Percentiles rank a stretch among this genome's conserved stretches.
Evolutionary conservation across 2,329 filamentous ascomycete species (phyloP).

Genomic region (Venturia pyrina): DNA sequence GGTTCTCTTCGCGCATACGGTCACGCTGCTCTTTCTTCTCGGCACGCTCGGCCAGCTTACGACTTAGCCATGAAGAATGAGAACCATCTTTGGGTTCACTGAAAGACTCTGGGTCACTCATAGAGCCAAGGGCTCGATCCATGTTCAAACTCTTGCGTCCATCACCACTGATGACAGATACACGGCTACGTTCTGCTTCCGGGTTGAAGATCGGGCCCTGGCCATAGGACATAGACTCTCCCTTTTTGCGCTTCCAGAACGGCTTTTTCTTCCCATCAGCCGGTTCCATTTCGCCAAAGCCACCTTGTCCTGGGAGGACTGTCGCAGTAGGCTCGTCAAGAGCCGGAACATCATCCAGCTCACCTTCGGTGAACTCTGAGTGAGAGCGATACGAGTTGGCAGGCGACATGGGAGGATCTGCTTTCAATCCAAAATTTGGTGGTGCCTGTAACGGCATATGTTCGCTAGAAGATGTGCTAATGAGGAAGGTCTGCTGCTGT

Average conservation of each 20-base stretch:
- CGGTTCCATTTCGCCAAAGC: neutral
- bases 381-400: slow-evolving; percentile 11
- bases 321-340: slow-evolving; percentile 1
- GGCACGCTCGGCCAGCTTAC: slow-evolving; percentile 9
- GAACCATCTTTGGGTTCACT: neutral
- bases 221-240: slow-evolving; percentile 5
- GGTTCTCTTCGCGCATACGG: neutral
- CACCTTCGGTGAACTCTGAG: slow-evolving; percentile 9
- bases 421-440: neutral
- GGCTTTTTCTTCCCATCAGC: neutral
- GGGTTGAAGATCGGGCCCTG: neutral
- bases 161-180: slow-evolving; percentile 10
- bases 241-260: slow-evolving; percentile 12
- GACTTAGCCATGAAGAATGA: neutral
- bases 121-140: slow-evolving; percentile 1
- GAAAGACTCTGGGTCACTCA: slow-evolving; percentile 10
- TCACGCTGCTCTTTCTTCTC: slow-evolving; percentile 11
- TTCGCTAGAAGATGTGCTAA: neutral
- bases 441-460: slow-evolving; percentile 7
- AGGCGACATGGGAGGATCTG: slow-evolving; percentile 8
- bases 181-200: slow-evolving; percentile 8
- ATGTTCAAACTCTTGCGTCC: slow-evolving; percentile 10
- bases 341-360: slow-evolving; percentile 8
- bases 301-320: neutral
- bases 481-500: slow-evolving; percentile 4